These are phyloP conservation scores for Rhodotorula sp. DNA, from an alignment of 1,284 basidiomycete species.

Conservation along the genomic window DNA sequence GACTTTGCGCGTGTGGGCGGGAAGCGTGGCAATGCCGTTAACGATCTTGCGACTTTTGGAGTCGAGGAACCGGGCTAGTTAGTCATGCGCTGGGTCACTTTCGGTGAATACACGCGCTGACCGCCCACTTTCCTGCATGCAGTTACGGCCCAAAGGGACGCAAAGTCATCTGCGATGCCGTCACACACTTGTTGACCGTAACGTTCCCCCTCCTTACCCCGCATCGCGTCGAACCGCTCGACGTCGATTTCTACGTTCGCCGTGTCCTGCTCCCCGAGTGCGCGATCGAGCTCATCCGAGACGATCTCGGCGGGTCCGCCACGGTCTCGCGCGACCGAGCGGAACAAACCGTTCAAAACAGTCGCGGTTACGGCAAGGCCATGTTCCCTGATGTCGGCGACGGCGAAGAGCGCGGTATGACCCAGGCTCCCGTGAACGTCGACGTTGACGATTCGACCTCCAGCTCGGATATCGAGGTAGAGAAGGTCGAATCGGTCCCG, in stretches of 20 bases:
- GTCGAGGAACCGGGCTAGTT: conserved; percentile 43
- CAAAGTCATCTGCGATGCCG: conserved; percentile 25
- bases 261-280: conserved; percentile 43
- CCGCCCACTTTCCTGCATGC: not conserved
- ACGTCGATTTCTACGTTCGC: conserved; percentile 35
- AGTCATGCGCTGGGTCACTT: not conserved
- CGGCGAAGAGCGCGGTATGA: conserved; percentile 7
- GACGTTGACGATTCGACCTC: not conserved
- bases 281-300: conserved; percentile 39
- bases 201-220: conserved; percentile 25
- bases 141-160: conserved; percentile 42
- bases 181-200: conserved; percentile 16
- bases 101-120: too few species aligned
- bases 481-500: too few species aligned
- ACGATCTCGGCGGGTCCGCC: not conserved
- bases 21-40: conserved; percentile 24
- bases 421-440: too few species aligned
- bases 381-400: conserved; percentile 20
- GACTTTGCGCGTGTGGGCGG: conserved; percentile 24
- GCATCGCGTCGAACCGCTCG: conserved; percentile 18
- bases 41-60: conserved; percentile 37
- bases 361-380: conserved; percentile 38
- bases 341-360: conserved; percentile 13
- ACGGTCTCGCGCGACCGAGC: conserved; percentile 9
- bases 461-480: too few species aligned